A percentile compares a stretch with the other conserved stretches of the same genome.
Evolutionary conservation across 1,139 yeast species (phyloP).

Genomic region (Geotrichum siamense): DNA sequence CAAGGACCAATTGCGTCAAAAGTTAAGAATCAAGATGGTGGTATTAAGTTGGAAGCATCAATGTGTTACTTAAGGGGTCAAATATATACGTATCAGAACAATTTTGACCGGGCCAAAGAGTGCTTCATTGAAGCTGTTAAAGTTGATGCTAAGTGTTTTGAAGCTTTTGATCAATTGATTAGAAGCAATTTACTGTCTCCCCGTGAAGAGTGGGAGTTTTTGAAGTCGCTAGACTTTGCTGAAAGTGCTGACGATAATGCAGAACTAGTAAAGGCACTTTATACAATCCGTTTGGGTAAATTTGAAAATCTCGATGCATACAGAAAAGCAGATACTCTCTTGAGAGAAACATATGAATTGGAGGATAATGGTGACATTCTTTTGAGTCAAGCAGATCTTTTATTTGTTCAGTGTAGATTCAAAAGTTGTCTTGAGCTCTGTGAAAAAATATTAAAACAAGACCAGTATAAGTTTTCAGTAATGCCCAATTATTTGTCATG

Average conservation of each 20-base stretch:
- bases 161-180: conserved; percentile 79
- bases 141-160: conserved; percentile 88
- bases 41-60: conserved; percentile 57
- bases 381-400: conserved; percentile 60
- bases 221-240: conserved; percentile 60
- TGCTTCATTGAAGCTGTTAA: conserved; percentile 80
- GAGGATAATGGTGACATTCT: conserved; percentile 64
- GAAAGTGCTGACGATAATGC: conserved; percentile 60
- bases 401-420: conserved; percentile 73
- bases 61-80: conserved; percentile 81
- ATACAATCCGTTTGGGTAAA: conserved; percentile 70
- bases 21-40: conserved; percentile 17
- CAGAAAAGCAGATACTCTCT: conserved; percentile 57
- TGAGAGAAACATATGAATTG: conserved; percentile 66
- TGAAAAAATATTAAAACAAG: conserved; percentile 51
- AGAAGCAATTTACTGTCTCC: conserved; percentile 74
- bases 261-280: conserved; percentile 68
- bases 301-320: conserved; percentile 55
- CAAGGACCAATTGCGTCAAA: conserved; percentile 10
- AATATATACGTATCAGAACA: conserved; percentile 75
- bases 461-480: conserved; percentile 59
- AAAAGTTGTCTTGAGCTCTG: conserved; percentile 70
- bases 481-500: conserved; percentile 80
- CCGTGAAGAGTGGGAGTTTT: conserved; percentile 73
- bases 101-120: conserved; percentile 79